Base-by-base conservation (phyloP, 805 yeast species). In the Debaryomyces hansenii region DNA sequence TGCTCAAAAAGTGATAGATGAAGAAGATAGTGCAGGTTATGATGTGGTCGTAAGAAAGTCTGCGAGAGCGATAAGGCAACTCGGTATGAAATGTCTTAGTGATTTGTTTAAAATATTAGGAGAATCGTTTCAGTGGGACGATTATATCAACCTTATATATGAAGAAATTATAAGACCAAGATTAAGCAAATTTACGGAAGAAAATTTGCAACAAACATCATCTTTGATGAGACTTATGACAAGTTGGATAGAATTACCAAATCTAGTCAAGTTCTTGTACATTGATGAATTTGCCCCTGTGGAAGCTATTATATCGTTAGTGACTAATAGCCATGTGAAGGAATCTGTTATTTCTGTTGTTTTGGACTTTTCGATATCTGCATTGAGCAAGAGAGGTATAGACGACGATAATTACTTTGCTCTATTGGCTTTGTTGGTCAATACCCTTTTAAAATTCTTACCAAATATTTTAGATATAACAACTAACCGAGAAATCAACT, bases 131-230 rank as follows among this genome's bases (percentile, higher is more conserved):
- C 63, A 78, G 31, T 90, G 97, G 96, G 56, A 49, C 5, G 50
- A 58, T 5, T 75, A 75, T 51, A 73, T 79, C 15, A 68, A 69
- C 11, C 54, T 64, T 1, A 78, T 94, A 10, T 85, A 79, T 57
- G 60, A 64, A 3, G 59, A 69, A 20, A 70, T 90, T 18, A 69
- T 92, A 11, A 56, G 62, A 16, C 90, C 96, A 6, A 79, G 95
- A 57, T 70, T 94, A 54, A 70, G 50, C 0, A 70, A 75, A 10
- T 92, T 92, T 63, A 85, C 85, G 3, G 76, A 69, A 35, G 96
- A 87, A 56, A 94, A 92, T 61, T 70, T 85, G 28, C 95, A 90
- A 59, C 90, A 86, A 56, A 84, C 92, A 0, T 90, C 97, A 0
- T 78, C 96, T 0, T 61, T 92, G 37, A 68, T 91, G 79, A 79